These are phyloP conservation scores for Jaenimonas drosophilae DNA, from an alignment of 208 protist species.

Conservation along the genomic window DNA sequence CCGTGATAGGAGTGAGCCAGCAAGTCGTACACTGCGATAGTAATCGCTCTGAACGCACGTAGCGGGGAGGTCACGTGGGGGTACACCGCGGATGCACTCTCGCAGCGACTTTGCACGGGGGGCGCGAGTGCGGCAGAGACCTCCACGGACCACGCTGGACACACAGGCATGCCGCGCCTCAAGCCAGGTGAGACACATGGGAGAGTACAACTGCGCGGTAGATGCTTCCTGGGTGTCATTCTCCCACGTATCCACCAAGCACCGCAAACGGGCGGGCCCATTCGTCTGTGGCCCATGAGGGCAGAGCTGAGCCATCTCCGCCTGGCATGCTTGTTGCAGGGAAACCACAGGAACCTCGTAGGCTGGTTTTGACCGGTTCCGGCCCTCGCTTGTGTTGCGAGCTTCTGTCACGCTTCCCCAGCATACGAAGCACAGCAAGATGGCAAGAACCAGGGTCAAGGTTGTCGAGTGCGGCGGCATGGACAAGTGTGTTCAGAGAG, in stretches of 20 bases:
- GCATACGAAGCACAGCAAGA: too few relatives aligned
- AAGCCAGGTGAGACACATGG: constrained; percentile 45
- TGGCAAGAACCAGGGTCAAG: too few relatives aligned
- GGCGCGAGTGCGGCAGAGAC: not conserved
- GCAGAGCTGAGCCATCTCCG: constrained; percentile 8
- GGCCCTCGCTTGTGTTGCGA: too few relatives aligned
- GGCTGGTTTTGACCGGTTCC: too few relatives aligned
- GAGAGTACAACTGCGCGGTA: constrained; percentile 5
- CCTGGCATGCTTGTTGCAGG: constrained; percentile 13
- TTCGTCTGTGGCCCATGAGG: not conserved
- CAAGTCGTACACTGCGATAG: constrained; percentile 60
- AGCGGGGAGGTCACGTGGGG: constrained; percentile 18
- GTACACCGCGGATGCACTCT: constrained; percentile 53
- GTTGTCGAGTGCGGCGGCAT: too few relatives aligned
- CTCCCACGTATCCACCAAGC: constrained; percentile 6
- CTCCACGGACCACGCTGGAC: too few relatives aligned
- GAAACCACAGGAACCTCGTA: constrained; percentile 8
- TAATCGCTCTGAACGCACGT: constrained; percentile 55
- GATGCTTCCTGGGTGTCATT: not conserved
- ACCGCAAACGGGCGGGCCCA: constrained; percentile 2
- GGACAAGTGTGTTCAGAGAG: too few relatives aligned
- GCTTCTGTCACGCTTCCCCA: too few relatives aligned
- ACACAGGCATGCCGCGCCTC: constrained; percentile 47
- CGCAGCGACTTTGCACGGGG: constrained; percentile 9
- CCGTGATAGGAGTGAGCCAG: constrained; percentile 40